Percentiles rank a stretch among this genome's conserved stretches.
Conservation (phyloP, 768 basidiomycete genomes). For the Amanita subjunquillea region DNA sequence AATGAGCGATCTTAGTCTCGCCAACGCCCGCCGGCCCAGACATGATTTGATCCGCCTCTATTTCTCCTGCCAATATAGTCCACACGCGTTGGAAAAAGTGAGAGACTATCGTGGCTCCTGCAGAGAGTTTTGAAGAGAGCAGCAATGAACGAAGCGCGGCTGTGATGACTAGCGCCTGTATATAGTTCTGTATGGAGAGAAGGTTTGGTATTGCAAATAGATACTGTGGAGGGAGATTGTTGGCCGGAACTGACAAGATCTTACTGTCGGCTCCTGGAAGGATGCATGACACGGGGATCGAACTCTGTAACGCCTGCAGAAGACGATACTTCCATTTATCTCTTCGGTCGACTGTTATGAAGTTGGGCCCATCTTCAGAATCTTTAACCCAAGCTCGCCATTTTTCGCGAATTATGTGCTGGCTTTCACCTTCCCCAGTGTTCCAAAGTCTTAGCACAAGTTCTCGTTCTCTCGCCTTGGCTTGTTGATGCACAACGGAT, state of each 20-base stretch:
- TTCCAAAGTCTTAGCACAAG: constrained; percentile 44
- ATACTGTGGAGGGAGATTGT: constrained; percentile 55
- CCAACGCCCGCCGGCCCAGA: constrained; percentile 12
- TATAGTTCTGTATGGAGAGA: constrained; percentile 52
- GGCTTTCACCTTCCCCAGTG: constrained; percentile 14
- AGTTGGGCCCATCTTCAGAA: background rate
- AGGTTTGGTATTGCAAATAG: constrained; percentile 48
- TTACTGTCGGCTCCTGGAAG: constrained; percentile 11
- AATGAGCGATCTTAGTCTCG: constrained; percentile 50
- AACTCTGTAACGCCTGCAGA: constrained; percentile 30
- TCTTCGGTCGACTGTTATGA: constrained; percentile 5
- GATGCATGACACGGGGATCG: constrained; percentile 28
- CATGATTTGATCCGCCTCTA: constrained; percentile 25
- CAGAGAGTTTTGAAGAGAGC: constrained; percentile 10
- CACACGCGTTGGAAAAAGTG: constrained; percentile 54
- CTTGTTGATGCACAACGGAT: constrained; percentile 38
- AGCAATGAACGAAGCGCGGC: constrained; percentile 51
- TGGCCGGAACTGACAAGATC: constrained; percentile 12
- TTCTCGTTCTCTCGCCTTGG: constrained; percentile 42
- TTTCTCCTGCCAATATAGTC: constrained; percentile 51
- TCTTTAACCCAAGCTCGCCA: constrained; percentile 25
- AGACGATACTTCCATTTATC: constrained; percentile 38
- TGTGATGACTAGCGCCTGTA: constrained; percentile 61
- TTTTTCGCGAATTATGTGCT: constrained; percentile 17
- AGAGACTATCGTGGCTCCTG: constrained; percentile 1